These are phyloP conservation scores for Ogataea sp. DNA, from an alignment of 805 yeast genomes.

Conservation along the genomic window DNA sequence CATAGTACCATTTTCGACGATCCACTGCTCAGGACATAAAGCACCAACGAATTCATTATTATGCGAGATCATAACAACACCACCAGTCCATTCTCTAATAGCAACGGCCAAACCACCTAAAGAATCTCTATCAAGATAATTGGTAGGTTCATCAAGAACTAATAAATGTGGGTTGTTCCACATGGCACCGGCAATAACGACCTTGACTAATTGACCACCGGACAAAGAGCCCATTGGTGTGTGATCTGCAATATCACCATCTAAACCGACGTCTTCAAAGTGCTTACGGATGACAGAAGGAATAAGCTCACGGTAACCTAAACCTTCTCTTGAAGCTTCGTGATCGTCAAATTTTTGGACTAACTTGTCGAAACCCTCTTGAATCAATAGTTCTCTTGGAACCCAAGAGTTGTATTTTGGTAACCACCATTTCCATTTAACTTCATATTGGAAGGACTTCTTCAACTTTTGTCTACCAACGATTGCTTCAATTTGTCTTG, in stretches of 20 bases:
- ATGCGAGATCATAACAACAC: conserved; percentile 98
- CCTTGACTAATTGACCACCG: conserved; percentile 97
- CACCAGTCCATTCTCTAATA: conserved; percentile 96
- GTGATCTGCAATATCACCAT: conserved; percentile 97
- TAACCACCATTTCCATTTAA: conserved; percentile 87
- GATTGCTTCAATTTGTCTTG: conserved; percentile 84
- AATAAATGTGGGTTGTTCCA: conserved; percentile 98
- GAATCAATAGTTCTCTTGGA: conserved; percentile 71
- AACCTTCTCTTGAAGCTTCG: conserved; percentile 98
- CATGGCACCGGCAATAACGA: conserved; percentile 99
- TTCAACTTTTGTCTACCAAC: conserved; percentile 96
- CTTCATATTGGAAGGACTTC: conserved; percentile 93
- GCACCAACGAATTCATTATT: conserved; percentile 97
- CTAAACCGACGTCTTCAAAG: conserved; percentile 94
- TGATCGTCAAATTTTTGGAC: conserved; percentile 97
- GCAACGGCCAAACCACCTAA: conserved; percentile 97
- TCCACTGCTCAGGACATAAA: conserved; percentile 97
- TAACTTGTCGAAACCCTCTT: conserved; percentile 80
- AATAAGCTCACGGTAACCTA: conserved; percentile 90
- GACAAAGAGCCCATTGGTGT: conserved; percentile 94
- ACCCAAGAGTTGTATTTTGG: conserved; percentile 95
- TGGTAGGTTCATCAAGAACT: conserved; percentile 97
- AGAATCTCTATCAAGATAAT: conserved; percentile 95
- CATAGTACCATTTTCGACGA: conserved; percentile 86
- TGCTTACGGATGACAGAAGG: conserved; percentile 94